Base-by-base conservation (phyloP, 768 basidiomycete species). In the Dioszegia hungarica region DNA sequence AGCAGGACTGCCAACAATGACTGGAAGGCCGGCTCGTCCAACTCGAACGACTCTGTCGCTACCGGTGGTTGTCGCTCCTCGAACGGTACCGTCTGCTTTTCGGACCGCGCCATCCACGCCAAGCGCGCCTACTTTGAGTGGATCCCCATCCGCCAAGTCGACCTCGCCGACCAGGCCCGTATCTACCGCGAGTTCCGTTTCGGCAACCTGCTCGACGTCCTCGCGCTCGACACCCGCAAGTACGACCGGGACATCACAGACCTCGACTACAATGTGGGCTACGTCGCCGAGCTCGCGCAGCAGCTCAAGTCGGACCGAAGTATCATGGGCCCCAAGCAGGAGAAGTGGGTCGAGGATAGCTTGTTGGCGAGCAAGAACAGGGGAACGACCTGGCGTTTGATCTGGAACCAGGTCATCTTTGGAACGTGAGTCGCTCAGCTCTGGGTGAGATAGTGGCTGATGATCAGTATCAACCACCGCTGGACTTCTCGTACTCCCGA, bases 111-210 rank as follows among this genome's bases (percentile, higher is more conserved):
- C 66, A 67, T 82, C 2, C 82, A 83, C 46, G 84, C 82, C 12
- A 80, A 84, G 24, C 58, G 61, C 20, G 61, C 64, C 3, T 66
- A 66, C 56, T 60, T 60, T 50, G 64, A 84, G 40, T 65, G 57
- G 61, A 62, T 64, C 33, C 58, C 57, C 17, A 82, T 85, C 57
- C 79, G 84, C 10, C 82, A 84, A 59, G 81, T 85, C 11, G 79
- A 79, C 45, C 76, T 79, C 0, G 79, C 79, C 45, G 82, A 84
- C 70, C 79, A 83, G 61, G 79, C 83, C 12, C 78, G 83, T 28
- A 84, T 84, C 55, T 85, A 82, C 82, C 79, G 83, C 31, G 83
- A 83, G 65, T 84, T 85, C 75, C 80, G 83, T 68, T 80, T 85
- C 36, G 84, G 83, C 37, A 81, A 83, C 69, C 78, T 85, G 20